Conservation (phyloP, 1,139 yeast species). For the Komagataea norvegica region DNA sequence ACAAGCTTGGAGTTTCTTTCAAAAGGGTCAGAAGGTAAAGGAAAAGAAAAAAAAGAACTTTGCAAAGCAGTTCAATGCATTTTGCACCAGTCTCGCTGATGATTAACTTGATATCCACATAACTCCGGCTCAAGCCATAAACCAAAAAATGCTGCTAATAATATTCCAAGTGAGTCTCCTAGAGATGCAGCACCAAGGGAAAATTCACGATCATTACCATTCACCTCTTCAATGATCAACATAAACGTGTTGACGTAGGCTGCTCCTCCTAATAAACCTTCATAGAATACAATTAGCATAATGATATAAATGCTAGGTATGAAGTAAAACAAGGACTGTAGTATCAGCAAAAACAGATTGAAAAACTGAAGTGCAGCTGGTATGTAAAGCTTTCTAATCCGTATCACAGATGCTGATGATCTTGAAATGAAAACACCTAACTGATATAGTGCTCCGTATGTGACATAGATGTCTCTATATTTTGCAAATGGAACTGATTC, state of each 20-base stretch:
- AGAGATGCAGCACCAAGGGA: constrained; percentile 92
- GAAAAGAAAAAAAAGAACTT: too few relatives aligned
- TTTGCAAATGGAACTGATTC: constrained; percentile 61
- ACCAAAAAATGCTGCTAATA: constrained; percentile 72
- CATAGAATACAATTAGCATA: constrained; percentile 66
- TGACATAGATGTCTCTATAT: constrained; percentile 84
- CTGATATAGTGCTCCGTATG: constrained; percentile 90
- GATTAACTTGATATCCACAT: constrained; percentile 62
- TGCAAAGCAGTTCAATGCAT: constrained; percentile 2
- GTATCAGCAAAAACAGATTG: constrained; percentile 53
- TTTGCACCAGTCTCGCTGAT: constrained; percentile 64
- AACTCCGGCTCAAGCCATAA: constrained; percentile 67
- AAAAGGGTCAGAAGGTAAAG: constrained; percentile 11
- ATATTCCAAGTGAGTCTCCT: constrained; percentile 86
- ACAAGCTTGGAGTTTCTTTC: constrained; percentile 15
- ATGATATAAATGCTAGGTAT: constrained; percentile 65
- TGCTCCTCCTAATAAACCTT: constrained; percentile 86
- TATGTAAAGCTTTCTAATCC: constrained; percentile 54
- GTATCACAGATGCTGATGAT: constrained; percentile 65
- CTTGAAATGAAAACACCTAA: constrained; percentile 89
- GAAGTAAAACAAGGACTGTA: constrained; percentile 59
- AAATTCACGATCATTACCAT: constrained; percentile 63
- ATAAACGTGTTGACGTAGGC: constrained; percentile 86
- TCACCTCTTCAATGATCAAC: constrained; percentile 63
- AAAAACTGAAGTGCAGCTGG: constrained; percentile 65